phyloP scores from a whole-genome alignment of 441 rosid species.

The Croton setiger region DNA sequence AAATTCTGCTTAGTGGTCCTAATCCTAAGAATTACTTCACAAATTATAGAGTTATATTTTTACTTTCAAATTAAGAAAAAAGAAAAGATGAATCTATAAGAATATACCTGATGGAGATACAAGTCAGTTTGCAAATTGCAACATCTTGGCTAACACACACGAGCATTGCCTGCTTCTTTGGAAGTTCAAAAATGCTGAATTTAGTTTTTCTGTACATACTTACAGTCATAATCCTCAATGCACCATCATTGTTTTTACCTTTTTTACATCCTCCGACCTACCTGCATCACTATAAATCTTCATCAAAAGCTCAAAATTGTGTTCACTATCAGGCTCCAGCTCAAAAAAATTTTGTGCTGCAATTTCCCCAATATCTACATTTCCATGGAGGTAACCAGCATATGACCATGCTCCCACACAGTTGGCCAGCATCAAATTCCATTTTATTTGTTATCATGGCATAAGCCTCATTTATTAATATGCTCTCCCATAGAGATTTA shows the following conservation, averaged over 20 bases:
- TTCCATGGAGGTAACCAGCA: slow-evolving; percentile 61
- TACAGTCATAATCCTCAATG: slow-evolving; percentile 57
- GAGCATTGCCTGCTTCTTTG: neutral
- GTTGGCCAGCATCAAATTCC: slow-evolving; percentile 75
- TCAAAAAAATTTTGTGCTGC: slow-evolving; percentile 81
- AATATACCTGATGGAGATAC: neutral
- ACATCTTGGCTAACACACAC: neutral
- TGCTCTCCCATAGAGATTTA: slow-evolving; percentile 74
- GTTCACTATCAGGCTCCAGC: slow-evolving; percentile 87
- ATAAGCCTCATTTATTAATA: slow-evolving; percentile 63
- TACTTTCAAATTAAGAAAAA: too few relatives aligned
- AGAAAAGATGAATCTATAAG: neutral
- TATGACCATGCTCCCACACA: slow-evolving; percentile 81
- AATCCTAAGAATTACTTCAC: neutral
- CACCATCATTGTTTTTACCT: slow-evolving; percentile 57
- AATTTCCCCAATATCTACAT: slow-evolving; percentile 58
- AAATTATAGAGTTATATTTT: neutral
- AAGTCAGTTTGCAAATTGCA: neutral
- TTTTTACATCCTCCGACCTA: slow-evolving; percentile 55
- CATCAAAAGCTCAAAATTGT: slow-evolving; percentile 69
- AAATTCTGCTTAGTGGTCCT: neutral
- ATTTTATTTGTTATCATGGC: slow-evolving; percentile 48
- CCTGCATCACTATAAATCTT: slow-evolving; percentile 53
- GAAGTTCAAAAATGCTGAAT: neutral
- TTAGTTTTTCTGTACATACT: neutral